Base-by-base conservation (phyloP, 768 basidiomycete species). In the Lactarius quietus region DNA sequence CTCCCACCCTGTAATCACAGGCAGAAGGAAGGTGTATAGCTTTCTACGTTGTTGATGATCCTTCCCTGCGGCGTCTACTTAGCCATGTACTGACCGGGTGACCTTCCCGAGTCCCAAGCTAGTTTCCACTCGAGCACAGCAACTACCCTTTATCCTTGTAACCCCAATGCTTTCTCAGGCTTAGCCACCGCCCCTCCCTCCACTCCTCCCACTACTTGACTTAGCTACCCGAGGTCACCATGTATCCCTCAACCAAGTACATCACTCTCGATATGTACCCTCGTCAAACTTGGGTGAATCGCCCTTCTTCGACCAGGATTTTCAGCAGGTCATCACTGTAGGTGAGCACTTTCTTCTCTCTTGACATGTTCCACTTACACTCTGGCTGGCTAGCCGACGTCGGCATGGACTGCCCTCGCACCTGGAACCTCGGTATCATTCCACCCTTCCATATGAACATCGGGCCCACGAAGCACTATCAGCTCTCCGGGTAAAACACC, bases 311-410 rank as follows among this genome's bases (percentile, higher is more conserved):
- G 17, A 23, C 9, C 54, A 8, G 20, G 26, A 6, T 31, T 56
- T 17, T 41, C 36, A 23, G 33, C 35, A 2, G 15, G 36, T 17
- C 28, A 10, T 26, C 28, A 56, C 9, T 29, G 52, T 59, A 53
- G 15, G n/a, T n/a, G 6, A 18, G 29, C 10, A 20, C 80, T 31
- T 23, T 23, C n/a, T 28, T n/a, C n/a, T 2, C 31, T 29, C 18
- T 1, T 39, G 20, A 8, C 29, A 3, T 8, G 7, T 57, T 20
- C n/a, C 15, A 9, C 45, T 48, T 39, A 8, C 33, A 61, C 54
- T 29, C n/a, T n/a, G n/a, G n/a, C n/a, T n/a, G n/a, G n/a, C n/a
- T 53, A 57, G 64, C 41, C 33, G 61, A 57, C 29, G 23, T 63
- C 35, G 52, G 57, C 23, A 20, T 28, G 3, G 62, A 60, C 54